These are phyloP conservation scores for Vinca major DNA, from an alignment of 305 asterid genomes.

Conservation along the genomic window DNA sequence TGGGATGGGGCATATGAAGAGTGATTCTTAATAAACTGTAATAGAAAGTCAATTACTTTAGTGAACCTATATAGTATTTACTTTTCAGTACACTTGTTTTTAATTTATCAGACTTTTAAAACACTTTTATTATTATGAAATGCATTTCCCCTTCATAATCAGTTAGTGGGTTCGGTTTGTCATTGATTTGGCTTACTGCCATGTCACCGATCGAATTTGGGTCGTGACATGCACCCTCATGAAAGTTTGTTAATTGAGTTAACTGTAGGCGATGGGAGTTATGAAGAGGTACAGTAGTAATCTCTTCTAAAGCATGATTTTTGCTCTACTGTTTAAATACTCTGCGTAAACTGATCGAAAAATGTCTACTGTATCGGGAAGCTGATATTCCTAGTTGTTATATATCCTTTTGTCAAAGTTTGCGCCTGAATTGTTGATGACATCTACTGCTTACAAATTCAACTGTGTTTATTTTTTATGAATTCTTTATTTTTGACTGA, in stretches of 20 bases:
- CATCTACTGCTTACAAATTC: neutral
- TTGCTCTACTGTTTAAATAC: neutral
- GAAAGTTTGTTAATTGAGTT: constrained; percentile 85
- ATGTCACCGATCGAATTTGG: too few relatives aligned
- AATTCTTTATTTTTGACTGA: neutral
- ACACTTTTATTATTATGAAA: too few relatives aligned
- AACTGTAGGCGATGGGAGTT: constrained; percentile 94
- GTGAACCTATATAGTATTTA: too few relatives aligned
- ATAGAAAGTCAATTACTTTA: too few relatives aligned
- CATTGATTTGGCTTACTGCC: too few relatives aligned
- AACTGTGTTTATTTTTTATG: neutral
- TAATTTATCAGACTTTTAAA: too few relatives aligned
- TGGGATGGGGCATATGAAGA: too few relatives aligned
- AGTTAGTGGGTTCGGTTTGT: too few relatives aligned
- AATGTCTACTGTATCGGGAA: neutral
- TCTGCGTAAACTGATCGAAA: neutral
- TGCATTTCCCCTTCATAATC: too few relatives aligned
- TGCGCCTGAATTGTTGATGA: neutral
- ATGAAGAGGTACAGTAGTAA: constrained; percentile 57
- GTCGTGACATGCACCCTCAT: constrained; percentile 55
- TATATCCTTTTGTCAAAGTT: neutral
- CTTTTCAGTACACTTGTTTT: too few relatives aligned
- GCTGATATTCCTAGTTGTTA: neutral
- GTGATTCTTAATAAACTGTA: too few relatives aligned
- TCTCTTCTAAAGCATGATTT: neutral